Evolutionary conservation across 345 rosid species (phyloP), one percentile per base, ranked within the genome.

Genomic region (Lagerstroemia speciosa): DNA sequence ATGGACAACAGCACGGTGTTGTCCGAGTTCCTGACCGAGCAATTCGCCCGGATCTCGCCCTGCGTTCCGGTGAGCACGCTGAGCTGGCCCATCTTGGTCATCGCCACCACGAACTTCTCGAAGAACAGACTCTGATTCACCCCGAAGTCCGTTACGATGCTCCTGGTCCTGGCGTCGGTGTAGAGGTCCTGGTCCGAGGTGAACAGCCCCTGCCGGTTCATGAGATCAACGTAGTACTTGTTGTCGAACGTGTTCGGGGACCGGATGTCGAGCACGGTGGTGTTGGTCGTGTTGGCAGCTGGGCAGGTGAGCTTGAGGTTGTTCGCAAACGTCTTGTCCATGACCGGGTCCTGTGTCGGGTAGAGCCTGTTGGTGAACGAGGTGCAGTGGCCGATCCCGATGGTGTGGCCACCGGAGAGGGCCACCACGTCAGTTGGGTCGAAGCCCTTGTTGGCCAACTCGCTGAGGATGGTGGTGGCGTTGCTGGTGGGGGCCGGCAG

Each of bases 321-420:
- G 15, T 69, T 73, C 52, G 97, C 96, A 64, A 83, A 93, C 43
- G 75, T 77, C 67, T 86, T 71, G 78, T 93, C 89, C 91, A 93
- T 81, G 27, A 74, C 78, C 7, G 97, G 71, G 77, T 93, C 96
- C 74, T 86, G 93, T 38, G 80, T 77, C 7, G 97, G 98, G 79
- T 87, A 93, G 32, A 91, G 89, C 3, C 96, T 83, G 57, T 30
- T 27, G 0, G 80, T 73, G 81, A 93, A 93, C 6, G 92, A 73
- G 0, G 73, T 8, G 77, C 97, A 91, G 74, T 91, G 96, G 29
- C 83, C 68, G 3, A 85, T 70, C 1, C 97, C 97, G 22, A 91
- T 84, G 67, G 97, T 93, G 82, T 91, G 98, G 70, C 88, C 94
- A 30, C 98, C 98, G 6, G 98, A 90, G 36, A 89, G 93, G 61